Percentiles rank a stretch among this genome's conserved stretches.
phyloP scores from a whole-genome alignment of 2,329 filamentous ascomycete species.

The Aureobasidium pullulans region DNA sequence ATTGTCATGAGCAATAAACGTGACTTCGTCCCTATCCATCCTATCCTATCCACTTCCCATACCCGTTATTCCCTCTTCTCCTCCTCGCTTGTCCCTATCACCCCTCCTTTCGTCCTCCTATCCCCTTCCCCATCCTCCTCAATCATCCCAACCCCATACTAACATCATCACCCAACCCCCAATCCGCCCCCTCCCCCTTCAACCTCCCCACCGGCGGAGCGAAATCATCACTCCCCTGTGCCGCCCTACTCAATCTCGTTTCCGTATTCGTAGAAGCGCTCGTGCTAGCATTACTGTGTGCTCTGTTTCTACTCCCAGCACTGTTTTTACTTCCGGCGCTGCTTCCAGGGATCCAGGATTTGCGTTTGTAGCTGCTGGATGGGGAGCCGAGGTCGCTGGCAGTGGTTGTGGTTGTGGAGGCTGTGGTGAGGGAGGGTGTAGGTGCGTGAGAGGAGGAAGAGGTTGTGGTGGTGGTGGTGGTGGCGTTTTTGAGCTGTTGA shows the following conservation, averaged over 20 bases:
- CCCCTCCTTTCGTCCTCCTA: too few relatives aligned
- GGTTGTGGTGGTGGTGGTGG: background rate
- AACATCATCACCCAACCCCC: constrained; percentile 18
- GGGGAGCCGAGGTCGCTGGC: background rate
- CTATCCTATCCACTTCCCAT: too few relatives aligned
- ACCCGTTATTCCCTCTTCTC: too few relatives aligned
- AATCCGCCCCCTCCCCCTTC: constrained; percentile 16
- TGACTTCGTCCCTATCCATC: too few relatives aligned
- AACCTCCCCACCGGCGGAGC: constrained; percentile 14
- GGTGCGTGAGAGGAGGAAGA: background rate
- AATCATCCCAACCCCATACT: constrained; percentile 19
- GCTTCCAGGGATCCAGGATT: background rate
- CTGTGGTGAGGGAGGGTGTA: background rate
- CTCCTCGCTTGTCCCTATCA: too few relatives aligned
- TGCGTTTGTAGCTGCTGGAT: constrained; percentile 13
- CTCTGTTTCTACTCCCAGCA: background rate
- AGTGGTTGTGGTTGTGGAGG: background rate
- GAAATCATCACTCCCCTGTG: constrained; percentile 7
- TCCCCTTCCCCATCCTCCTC: background rate
- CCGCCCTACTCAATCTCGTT: background rate
- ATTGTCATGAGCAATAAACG: too few relatives aligned
- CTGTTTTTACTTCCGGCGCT: background rate
- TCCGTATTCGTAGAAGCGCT: constrained; percentile 10
- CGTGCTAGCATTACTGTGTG: background rate
- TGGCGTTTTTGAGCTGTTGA: constrained; percentile 6